Conservation (phyloP, 2,329 filamentous ascomycete species). For the Anisogramma anomala region DNA sequence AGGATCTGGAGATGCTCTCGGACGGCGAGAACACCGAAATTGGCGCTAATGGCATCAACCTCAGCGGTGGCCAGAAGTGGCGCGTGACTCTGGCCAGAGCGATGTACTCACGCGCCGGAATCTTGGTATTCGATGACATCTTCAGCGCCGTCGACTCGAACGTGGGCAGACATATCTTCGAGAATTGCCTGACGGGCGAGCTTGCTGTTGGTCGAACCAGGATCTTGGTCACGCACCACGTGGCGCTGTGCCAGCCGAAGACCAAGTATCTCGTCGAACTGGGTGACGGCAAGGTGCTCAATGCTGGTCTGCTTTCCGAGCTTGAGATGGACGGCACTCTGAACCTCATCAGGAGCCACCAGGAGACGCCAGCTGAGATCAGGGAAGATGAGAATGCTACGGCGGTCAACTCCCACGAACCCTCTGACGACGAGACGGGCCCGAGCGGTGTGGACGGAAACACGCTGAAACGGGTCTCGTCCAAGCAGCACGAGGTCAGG, state of each 20-base stretch:
- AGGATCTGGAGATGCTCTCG: slow-evolving; percentile 63
- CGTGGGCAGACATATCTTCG: slow-evolving; percentile 67
- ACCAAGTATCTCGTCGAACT: slow-evolving; percentile 67
- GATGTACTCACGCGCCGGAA: slow-evolving; percentile 65
- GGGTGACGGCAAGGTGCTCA: slow-evolving; percentile 52
- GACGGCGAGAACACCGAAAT: slow-evolving; percentile 74
- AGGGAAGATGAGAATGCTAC: slow-evolving; percentile 39
- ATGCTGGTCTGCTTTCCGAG: slow-evolving; percentile 55
- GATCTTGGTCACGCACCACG: slow-evolving; percentile 72
- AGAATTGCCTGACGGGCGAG: slow-evolving; percentile 61
- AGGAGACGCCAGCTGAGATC: slow-evolving; percentile 34
- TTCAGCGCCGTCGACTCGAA: slow-evolving; percentile 76
- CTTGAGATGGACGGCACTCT: slow-evolving; percentile 45
- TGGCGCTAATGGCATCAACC: slow-evolving; percentile 72
- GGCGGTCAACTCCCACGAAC: slow-evolving; percentile 43
- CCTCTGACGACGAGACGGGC: slow-evolving; percentile 31
- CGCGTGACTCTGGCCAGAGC: slow-evolving; percentile 69
- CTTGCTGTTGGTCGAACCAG: slow-evolving; percentile 59
- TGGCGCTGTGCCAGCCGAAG: slow-evolving; percentile 56
- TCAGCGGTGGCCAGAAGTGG: slow-evolving; percentile 78
- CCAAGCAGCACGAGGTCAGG: slow-evolving; percentile 38
- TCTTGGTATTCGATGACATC: slow-evolving; percentile 71
- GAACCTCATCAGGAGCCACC: slow-evolving; percentile 45
- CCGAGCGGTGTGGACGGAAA: slow-evolving; percentile 27
- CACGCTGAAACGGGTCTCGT: slow-evolving; percentile 36